Percentiles rank a stretch among this genome's conserved stretches.
These are phyloP conservation scores for Cutaneotrichosporon sp. DNA, from an alignment of 1,284 basidiomycete species.

Conservation along the genomic window DNA sequence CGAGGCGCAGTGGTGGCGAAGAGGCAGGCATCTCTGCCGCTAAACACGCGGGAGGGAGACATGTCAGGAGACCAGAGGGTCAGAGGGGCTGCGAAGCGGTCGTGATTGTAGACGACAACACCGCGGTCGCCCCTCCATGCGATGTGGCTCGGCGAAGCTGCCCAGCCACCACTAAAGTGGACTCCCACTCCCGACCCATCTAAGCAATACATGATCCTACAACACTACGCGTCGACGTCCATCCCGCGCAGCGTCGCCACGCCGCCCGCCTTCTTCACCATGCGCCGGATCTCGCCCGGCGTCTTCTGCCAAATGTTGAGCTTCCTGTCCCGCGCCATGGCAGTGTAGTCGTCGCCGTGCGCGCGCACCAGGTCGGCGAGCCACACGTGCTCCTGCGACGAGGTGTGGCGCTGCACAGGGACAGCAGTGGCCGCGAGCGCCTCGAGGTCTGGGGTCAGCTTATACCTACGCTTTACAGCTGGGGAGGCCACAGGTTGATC, in stretches of 20 bases:
- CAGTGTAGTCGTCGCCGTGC: conserved; percentile 71
- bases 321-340: conserved; percentile 77
- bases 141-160: too few species aligned
- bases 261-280: conserved; percentile 45
- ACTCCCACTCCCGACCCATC: not conserved
- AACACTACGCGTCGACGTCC: conserved; percentile 9
- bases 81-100: too few species aligned
- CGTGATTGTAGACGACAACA: too few species aligned
- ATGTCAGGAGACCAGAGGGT: too few species aligned
- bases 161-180: too few species aligned
- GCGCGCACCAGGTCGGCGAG: conserved; percentile 68
- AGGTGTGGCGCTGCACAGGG: conserved; percentile 64
- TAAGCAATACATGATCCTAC: conserved; percentile 5
- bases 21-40: too few species aligned
- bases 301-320: conserved; percentile 86
- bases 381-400: conserved; percentile 69
- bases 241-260: conserved; percentile 25
- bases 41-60: too few species aligned
- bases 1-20: too few species aligned
- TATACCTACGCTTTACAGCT: not conserved
- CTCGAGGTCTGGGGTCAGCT: conserved; percentile 45
- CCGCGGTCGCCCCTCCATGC: too few species aligned
- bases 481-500: not conserved
- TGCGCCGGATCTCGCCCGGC: conserved; percentile 69
- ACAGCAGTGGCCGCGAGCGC: conserved; percentile 37